Base-by-base conservation (phyloP, 108 stramenopile species). In the Conticribra weissflogii region DNA sequence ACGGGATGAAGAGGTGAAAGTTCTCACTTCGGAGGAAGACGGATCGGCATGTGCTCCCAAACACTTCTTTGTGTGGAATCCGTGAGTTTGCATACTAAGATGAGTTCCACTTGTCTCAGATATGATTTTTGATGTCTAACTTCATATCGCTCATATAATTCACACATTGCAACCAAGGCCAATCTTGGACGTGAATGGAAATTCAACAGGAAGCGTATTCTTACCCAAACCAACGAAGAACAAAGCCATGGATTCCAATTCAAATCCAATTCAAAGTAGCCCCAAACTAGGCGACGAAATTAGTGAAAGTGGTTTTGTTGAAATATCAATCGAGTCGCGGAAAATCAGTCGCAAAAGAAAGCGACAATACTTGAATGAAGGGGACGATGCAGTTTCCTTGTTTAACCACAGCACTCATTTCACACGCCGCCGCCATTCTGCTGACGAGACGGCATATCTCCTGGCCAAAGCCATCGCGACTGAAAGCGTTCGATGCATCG, bases 371-470 rank as follows among this genome's bases (percentile, higher is more conserved):
- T n/a, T 51, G 52, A 30, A 50, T 53, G 17, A 2, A 28, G 3
- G 22, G 22, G 22, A 21, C 24, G 15, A 21, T 47, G 30, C 29
- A 32, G 45, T 49, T 54, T 0, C 21, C 36, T 34, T 32, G 22
- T 9, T 47, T 47, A 33, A 33, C 18, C 12, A 29, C 62, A 25
- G 66, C 58, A 28, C 51, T 32, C 23, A 46, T 3, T 71, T 75
- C 30, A 64, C 54, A 22, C 61, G 70, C 14, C 67, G 88, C 33
- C 83, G 89, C 4, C 92, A 94, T 64, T 85, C 92, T 41, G 92
- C 92, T 1, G 96, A 96, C 53, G 98, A 99, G 68, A 96, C 96
- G n/a, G 96, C 97, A 1, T 54, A 79, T 49, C 74, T 99, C 16
- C 71, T 99, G 7, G 88, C 96, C 14, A 79, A 86, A 76, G 89